These are phyloP conservation scores for Tothia fuscella DNA, from an alignment of 2,329 filamentous ascomycete genomes.

Conservation along the genomic window DNA sequence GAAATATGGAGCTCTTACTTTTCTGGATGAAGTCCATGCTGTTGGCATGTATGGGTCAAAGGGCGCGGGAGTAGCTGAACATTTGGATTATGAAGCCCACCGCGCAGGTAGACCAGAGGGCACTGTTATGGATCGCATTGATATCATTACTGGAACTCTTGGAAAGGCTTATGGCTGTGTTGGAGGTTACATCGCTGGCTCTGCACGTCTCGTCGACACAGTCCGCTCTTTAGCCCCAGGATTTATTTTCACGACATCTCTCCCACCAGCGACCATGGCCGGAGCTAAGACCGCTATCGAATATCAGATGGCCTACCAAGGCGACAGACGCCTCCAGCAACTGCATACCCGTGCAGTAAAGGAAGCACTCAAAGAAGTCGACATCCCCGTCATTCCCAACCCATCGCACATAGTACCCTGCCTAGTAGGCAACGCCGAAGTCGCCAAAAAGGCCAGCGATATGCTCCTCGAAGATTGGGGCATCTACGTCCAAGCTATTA, in stretches of 20 bases:
- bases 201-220: conserved; percentile 73
- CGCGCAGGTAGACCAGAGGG: conserved; percentile 60
- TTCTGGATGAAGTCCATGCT: conserved; percentile 95
- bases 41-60: conserved; percentile 98
- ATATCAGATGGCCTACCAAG: conserved; percentile 76
- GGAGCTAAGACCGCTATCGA: conserved; percentile 85
- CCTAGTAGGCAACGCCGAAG: conserved; percentile 83
- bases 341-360: conserved; percentile 94
- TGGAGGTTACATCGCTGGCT: conserved; percentile 93
- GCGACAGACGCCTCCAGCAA: conserved; percentile 85
- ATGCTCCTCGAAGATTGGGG: conserved; percentile 79
- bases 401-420: conserved; percentile 93
- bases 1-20: conserved; percentile 95
- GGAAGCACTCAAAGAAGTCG: conserved; percentile 60
- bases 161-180: conserved; percentile 98
- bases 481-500: conserved; percentile 98
- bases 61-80: conserved; percentile 91
- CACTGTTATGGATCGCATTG: conserved; percentile 87
- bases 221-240: conserved; percentile 90
- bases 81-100: conserved; percentile 88
- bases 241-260: conserved; percentile 97
- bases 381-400: conserved; percentile 96
- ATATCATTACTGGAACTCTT: conserved; percentile 95
- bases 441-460: conserved; percentile 86
- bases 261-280: conserved; percentile 94